phyloP scores from a whole-genome alignment of 2,329 filamentous ascomycete species.

The Fusarium fujikuroi region DNA sequence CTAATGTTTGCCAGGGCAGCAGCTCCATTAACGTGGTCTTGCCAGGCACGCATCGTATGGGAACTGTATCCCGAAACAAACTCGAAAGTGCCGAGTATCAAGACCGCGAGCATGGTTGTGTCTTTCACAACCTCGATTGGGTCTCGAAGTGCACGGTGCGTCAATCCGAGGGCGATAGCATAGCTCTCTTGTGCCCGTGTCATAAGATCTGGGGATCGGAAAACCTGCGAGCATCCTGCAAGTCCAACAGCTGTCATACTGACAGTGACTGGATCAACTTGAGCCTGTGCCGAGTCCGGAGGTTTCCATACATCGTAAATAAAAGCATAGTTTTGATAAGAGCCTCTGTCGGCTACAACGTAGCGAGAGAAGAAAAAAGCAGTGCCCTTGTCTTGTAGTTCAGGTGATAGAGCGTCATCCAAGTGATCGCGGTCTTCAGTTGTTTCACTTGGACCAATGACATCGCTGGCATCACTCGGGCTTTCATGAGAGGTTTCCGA shows the following conservation, averaged over 20 bases:
- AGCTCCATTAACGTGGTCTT: constrained; percentile 64
- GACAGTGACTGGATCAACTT: constrained; percentile 59
- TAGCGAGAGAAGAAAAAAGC: constrained; percentile 64
- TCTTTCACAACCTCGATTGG: constrained; percentile 57
- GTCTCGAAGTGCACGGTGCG: constrained; percentile 60
- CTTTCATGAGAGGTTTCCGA: constrained; percentile 39
- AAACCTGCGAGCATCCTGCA: constrained; percentile 61
- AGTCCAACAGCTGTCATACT: constrained; percentile 67
- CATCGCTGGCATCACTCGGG: constrained; percentile 23
- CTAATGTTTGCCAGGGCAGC: constrained; percentile 61
- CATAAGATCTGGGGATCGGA: constrained; percentile 55
- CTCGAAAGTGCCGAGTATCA: constrained; percentile 66
- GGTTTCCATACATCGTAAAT: constrained; percentile 65
- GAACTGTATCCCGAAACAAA: constrained; percentile 60
- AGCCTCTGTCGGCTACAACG: constrained; percentile 58
- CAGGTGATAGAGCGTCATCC: constrained; percentile 21
- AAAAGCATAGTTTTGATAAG: constrained; percentile 63
- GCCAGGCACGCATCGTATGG: constrained; percentile 62
- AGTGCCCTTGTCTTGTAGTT: constrained; percentile 56
- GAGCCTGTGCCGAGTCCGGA: constrained; percentile 46
- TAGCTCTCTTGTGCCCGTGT: constrained; percentile 62
- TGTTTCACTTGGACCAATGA: constrained; percentile 24
- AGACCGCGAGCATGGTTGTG: constrained; percentile 63
- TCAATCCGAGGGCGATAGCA: constrained; percentile 61
- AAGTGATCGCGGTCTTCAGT: constrained; percentile 31